A percentile compares a stretch with the other conserved stretches of the same genome.
Evolutionary conservation across 2,329 filamentous ascomycete species (phyloP).

Genomic region (Ceratocystiopsis brevicomis): DNA sequence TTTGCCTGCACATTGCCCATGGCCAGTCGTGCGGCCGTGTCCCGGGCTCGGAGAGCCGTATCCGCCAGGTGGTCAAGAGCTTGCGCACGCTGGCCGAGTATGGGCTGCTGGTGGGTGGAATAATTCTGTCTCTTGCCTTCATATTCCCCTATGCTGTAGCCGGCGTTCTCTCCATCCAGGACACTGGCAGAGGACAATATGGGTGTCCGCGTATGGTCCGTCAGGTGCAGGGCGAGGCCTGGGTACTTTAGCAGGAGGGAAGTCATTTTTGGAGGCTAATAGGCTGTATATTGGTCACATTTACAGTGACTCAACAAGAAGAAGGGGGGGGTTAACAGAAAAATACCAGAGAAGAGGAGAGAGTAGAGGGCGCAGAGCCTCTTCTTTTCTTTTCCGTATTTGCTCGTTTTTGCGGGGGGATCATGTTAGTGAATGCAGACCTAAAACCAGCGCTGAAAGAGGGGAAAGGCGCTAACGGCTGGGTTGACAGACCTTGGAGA

Average conservation of each 20-base stretch:
- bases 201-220: conserved; percentile 36
- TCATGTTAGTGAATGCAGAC: too few species aligned
- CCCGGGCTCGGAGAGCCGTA: conserved; percentile 32
- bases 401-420: too few species aligned
- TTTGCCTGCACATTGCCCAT: conserved; percentile 16
- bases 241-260: conserved; percentile 30
- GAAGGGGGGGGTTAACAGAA: too few species aligned
- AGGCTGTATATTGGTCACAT: too few species aligned
- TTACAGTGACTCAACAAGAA: too few species aligned
- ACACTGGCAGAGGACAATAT: conserved; percentile 29
- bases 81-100: conserved; percentile 16
- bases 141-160: background rate
- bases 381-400: too few species aligned
- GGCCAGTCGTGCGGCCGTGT: conserved; percentile 31
- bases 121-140: background rate
- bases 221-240: conserved; percentile 34
- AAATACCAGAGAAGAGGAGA: too few species aligned
- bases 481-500: too few species aligned
- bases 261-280: conserved; percentile 15
- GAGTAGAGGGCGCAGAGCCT: too few species aligned
- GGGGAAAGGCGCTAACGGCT: too few species aligned
- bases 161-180: background rate
- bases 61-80: conserved; percentile 34
- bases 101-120: background rate
- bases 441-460: too few species aligned